Percentiles rank a stretch among this genome's conserved stretches.
phyloP scores from a whole-genome alignment of 192 early-diverging fungal species.

The Podila horticola region DNA sequence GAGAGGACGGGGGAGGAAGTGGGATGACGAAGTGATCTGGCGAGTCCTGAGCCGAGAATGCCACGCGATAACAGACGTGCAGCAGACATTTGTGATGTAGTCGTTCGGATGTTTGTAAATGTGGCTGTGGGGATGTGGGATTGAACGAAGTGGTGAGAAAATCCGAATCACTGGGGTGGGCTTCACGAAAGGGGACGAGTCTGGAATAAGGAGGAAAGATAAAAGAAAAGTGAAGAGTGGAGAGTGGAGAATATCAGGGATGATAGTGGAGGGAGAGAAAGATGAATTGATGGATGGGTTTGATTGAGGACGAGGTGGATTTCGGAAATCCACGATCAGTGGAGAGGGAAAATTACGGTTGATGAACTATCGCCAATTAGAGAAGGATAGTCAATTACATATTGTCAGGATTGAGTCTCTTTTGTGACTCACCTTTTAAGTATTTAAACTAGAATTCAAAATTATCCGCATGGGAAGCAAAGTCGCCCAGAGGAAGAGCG shows the following conservation, averaged over 20 bases:
- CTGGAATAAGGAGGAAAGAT: too few relatives aligned
- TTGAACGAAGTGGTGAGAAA: background rate
- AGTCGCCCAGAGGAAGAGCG: conserved; percentile 88
- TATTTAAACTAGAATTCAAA: background rate
- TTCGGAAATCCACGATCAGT: too few relatives aligned
- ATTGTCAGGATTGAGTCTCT: background rate
- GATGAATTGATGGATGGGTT: too few relatives aligned
- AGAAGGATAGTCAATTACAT: background rate
- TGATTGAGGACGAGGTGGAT: too few relatives aligned
- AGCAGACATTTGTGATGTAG: background rate
- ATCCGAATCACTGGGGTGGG: background rate
- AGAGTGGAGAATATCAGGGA: too few relatives aligned
- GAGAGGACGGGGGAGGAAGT: background rate
- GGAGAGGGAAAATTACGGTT: too few relatives aligned
- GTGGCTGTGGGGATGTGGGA: background rate
- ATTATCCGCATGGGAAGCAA: conserved; percentile 55
- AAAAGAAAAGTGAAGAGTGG: too few relatives aligned
- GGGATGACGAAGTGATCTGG: background rate
- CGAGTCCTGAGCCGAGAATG: background rate
- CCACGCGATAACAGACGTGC: conserved; percentile 2
- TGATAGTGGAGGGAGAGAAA: too few relatives aligned
- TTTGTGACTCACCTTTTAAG: background rate
- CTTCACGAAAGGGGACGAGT: too few relatives aligned
- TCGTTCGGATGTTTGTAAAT: background rate
- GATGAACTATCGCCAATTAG: too few relatives aligned